Evolutionary conservation across 1,284 basidiomycete species (phyloP), one percentile per base, ranked within the genome.

Genomic region (Puccinia horiana): DNA sequence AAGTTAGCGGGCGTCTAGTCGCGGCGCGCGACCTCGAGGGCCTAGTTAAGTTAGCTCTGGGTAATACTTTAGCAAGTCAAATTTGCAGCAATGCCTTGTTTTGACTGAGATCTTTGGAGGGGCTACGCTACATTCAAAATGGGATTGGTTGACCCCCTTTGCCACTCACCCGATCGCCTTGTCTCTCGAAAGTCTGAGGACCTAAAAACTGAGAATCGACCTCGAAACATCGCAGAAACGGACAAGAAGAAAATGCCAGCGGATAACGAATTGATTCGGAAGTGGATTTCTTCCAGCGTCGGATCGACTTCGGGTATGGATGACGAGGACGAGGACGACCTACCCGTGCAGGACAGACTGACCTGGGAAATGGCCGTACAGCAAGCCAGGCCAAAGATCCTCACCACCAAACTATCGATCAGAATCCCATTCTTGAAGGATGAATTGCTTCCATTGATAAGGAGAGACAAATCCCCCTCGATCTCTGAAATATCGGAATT

Each of bases 361-460:
- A 76, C 47, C 40, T 82, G 81, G 81, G 74, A 82, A n/a, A 20
- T 29, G 63, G 58, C 67, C 37, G 26, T 76, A 11, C 44, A 23
- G 32, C 61, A 76, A 32, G 74, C 63, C 8, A 47, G 81, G 40
- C 47, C 47, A n/a, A 82, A 76, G 37, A 76, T 82, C 23, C 54
- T 82, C 47, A 82, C 81, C 20, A 67, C 74, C n/a, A 82, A 82
- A 42, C 44, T 76, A 20, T 82, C 81, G 14, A 44, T 82, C 29
- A 63, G 81, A 20, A 58, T 76, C 23, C 81, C 81, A 26, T 82
- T 82, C 44, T 58, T 82, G 32, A 52, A 40, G 42, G 44, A 82
- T 26, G 65, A 76, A 23, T 54, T 82, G 20, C 47, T 82, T n/a
- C 73, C 61, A 6, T 26, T 82, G 35, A 40, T 82, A 3, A 69